A percentile compares a stretch with the other conserved stretches of the same genome.
These are phyloP conservation scores for Brassica napus DNA, from an alignment of 345 rosid genomes.

Conservation along the genomic window DNA sequence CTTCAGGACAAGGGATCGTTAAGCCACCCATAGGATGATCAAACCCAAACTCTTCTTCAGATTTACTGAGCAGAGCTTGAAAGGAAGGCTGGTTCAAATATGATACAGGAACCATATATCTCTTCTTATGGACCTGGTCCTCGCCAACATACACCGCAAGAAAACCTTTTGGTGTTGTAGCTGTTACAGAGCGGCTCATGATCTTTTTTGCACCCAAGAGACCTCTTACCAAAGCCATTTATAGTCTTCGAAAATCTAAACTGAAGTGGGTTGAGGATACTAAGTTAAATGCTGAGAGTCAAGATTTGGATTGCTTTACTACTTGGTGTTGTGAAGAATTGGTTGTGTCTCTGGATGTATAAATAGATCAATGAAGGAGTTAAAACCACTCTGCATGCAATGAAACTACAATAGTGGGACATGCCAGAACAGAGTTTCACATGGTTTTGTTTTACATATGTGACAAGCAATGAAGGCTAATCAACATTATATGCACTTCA, in stretches of 20 bases:
- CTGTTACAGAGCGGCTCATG: conserved; percentile 31
- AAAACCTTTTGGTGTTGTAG: conserved; percentile 42
- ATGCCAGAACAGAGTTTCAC: conserved; percentile 14
- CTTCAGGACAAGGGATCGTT: conserved; percentile 53
- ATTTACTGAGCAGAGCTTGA: conserved; percentile 45
- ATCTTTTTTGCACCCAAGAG: conserved; percentile 22
- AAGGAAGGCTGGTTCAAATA: conserved; percentile 46
- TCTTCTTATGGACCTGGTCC: conserved; percentile 34
- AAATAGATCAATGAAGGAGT: conserved; percentile 19
- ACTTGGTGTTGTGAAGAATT: conserved; percentile 28
- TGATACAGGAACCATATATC: conserved; percentile 49
- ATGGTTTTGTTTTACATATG: conserved; percentile 11
- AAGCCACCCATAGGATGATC: conserved; percentile 57
- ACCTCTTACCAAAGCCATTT: conserved; percentile 24
- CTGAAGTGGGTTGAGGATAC: not conserved
- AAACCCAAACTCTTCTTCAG: conserved; percentile 54
- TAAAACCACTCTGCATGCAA: not conserved
- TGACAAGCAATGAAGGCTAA: conserved; percentile 19
- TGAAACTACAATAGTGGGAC: conserved; percentile 28
- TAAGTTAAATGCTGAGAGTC: not conserved
- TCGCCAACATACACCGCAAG: conserved; percentile 57
- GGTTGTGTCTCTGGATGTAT: not conserved
- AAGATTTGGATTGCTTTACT: conserved; percentile 4
- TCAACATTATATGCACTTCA: conserved; percentile 3
- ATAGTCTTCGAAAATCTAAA: not conserved